Percentiles rank a stretch among this genome's conserved stretches.
Conservation (phyloP, 169 alveolate species). For the Cryptosporidium sp. region DNA sequence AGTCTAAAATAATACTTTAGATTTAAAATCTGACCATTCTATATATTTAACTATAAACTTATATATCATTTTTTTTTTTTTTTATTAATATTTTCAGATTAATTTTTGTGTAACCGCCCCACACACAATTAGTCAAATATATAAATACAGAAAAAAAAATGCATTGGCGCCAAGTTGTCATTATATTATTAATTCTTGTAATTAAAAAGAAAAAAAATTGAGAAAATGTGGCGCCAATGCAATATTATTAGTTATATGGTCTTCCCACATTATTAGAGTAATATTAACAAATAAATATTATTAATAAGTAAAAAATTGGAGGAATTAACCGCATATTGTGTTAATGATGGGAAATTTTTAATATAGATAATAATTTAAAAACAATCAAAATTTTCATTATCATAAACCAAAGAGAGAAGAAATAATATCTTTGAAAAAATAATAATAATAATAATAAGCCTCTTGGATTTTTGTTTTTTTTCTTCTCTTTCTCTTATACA, state of each 20-base stretch:
- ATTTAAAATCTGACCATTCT: too few species aligned
- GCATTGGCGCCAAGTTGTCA: conserved; percentile 1
- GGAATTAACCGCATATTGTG: neutral
- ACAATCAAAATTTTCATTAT: neutral
- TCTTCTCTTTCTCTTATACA: too few species aligned
- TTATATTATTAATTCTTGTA: neutral
- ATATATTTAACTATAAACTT: too few species aligned
- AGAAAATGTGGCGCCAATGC: neutral
- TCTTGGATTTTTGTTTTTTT: too few species aligned
- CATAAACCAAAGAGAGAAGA: neutral
- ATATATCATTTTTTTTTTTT: too few species aligned
- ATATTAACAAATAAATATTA: neutral
- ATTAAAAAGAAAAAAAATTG: neutral
- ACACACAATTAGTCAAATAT: neutral
- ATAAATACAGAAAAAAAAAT: neutral
- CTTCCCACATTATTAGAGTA: neutral
- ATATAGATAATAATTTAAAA: neutral
- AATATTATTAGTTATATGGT: neutral
- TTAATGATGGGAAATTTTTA: neutral
- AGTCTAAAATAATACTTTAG: too few species aligned
- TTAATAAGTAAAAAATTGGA: neutral
- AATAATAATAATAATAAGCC: too few species aligned
- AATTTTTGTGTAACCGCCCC: neutral
- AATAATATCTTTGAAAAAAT: neutral
- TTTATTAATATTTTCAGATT: too few species aligned